Percentiles rank a stretch among this genome's conserved stretches.
phyloP scores from a whole-genome alignment of 169 alveolate genomes.

The Babesia microti region DNA sequence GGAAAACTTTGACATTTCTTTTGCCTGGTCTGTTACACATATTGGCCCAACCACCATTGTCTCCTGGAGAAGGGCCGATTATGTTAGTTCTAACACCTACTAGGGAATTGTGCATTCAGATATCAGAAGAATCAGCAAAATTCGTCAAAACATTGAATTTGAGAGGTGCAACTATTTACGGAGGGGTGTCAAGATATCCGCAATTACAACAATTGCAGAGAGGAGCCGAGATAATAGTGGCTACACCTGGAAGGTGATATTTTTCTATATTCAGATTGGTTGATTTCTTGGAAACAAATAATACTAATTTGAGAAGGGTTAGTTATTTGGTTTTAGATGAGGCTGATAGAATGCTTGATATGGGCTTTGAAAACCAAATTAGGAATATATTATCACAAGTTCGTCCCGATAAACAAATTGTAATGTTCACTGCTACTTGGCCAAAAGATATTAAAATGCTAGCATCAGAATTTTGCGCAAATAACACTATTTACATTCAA shows the following conservation, averaged over 20 bases:
- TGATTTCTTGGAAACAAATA: conserved; percentile 76
- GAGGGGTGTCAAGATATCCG: conserved; percentile 66
- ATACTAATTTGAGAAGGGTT: conserved; percentile 72
- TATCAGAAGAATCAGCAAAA: conserved; percentile 47
- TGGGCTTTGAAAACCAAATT: conserved; percentile 90
- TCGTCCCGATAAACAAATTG: conserved; percentile 83
- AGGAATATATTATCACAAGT: conserved; percentile 74
- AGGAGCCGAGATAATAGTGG: conserved; percentile 89
- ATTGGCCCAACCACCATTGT: conserved; percentile 57
- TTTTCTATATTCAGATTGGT: conserved; percentile 57
- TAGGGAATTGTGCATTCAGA: conserved; percentile 77
- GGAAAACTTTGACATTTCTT: conserved; percentile 86
- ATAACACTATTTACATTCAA: conserved; percentile 72
- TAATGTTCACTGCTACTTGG: conserved; percentile 89
- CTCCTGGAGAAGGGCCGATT: conserved; percentile 28
- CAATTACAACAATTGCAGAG: conserved; percentile 58
- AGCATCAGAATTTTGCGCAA: conserved; percentile 77
- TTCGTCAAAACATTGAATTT: conserved; percentile 51
- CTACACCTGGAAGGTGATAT: conserved; percentile 88
- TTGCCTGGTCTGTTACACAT: conserved; percentile 82
- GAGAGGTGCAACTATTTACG: conserved; percentile 67
- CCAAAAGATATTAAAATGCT: conserved; percentile 73
- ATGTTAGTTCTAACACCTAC: conserved; percentile 72
- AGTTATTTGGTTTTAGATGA: conserved; percentile 90
- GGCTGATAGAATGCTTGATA: conserved; percentile 94